These are phyloP conservation scores for Alloteropsis semialata DNA, from an alignment of 176 grass and related monocot genomes.

Conservation along the genomic window DNA sequence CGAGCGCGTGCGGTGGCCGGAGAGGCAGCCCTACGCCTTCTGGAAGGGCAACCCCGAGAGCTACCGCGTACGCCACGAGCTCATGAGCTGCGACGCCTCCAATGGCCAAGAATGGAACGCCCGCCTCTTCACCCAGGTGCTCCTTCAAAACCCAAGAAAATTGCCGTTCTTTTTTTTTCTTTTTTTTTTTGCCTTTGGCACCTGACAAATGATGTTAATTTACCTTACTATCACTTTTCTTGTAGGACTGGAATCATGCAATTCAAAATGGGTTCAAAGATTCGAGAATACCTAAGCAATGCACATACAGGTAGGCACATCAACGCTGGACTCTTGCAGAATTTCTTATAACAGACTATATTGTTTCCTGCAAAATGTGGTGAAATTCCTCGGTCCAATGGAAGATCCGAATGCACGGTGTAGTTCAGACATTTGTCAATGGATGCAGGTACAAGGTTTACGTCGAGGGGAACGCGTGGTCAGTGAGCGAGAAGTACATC, in stretches of 20 bases:
- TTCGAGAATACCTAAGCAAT: constrained; percentile 55
- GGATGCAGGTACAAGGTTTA: too few species aligned
- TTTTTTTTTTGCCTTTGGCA: too few species aligned
- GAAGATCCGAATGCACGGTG: too few species aligned
- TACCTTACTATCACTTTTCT: background rate
- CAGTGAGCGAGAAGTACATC: too few species aligned
- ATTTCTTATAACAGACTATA: too few species aligned
- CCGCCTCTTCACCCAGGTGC: constrained; percentile 42
- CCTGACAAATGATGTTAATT: background rate
- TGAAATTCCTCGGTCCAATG: too few species aligned
- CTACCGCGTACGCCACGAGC: constrained; percentile 9
- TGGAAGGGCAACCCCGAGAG: constrained; percentile 47
- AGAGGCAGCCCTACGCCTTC: constrained; percentile 50
- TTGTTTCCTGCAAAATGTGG: too few species aligned
- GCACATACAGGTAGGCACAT: constrained; percentile 47
- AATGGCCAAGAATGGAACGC: constrained; percentile 58
- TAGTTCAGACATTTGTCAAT: too few species aligned
- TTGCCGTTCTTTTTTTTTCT: too few species aligned
- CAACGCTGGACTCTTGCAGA: too few species aligned
- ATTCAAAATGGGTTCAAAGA: constrained; percentile 28
- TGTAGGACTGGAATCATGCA: constrained; percentile 44
- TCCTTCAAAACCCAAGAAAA: background rate
- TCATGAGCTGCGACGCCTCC: constrained; percentile 42
- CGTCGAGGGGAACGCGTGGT: constrained; percentile 50
- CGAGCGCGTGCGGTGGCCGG: constrained; percentile 35